Conservation (phyloP, 345 rosid species). For the Populus tremula region DNA sequence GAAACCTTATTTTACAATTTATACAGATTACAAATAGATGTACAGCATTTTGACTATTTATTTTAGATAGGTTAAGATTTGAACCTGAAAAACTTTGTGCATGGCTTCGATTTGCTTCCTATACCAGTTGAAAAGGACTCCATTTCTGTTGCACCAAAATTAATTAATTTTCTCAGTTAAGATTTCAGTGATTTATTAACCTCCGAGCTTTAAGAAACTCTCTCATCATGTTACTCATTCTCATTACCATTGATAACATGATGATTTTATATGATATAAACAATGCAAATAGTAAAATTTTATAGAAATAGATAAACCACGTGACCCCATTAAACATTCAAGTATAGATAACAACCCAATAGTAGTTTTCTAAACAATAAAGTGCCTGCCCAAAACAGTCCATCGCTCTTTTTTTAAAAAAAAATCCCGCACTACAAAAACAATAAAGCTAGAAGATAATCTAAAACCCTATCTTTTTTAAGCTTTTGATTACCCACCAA, state of each 20-base stretch:
- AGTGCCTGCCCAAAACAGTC: background rate
- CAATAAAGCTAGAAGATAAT: background rate
- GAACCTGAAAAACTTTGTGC: constrained; percentile 99
- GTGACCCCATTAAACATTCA: background rate
- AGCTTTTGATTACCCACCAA: background rate
- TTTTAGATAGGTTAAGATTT: constrained; percentile 65
- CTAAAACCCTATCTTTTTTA: background rate
- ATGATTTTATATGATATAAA: background rate
- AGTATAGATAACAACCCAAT: no score
- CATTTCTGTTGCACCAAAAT: constrained; percentile 75
- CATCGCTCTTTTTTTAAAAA: background rate
- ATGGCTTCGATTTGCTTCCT: constrained; percentile 97
- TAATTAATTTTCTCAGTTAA: constrained; percentile 63
- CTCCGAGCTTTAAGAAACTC: constrained; percentile 28
- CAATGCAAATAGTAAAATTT: background rate
- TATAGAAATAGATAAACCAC: background rate
- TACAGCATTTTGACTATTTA: constrained; percentile 42
- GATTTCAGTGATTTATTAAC: constrained; percentile 40
- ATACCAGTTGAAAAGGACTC: constrained; percentile 76
- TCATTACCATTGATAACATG: constrained; percentile 1
- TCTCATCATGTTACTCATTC: constrained; percentile 18
- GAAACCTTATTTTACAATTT: constrained; percentile 26
- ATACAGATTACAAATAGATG: constrained; percentile 38
- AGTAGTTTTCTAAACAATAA: background rate
- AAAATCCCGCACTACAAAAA: background rate